A percentile compares a stretch with the other conserved stretches of the same genome.
These are phyloP conservation scores for Mycothermus thermophilus DNA, from an alignment of 495 filamentous ascomycete genomes.

Conservation along the genomic window DNA sequence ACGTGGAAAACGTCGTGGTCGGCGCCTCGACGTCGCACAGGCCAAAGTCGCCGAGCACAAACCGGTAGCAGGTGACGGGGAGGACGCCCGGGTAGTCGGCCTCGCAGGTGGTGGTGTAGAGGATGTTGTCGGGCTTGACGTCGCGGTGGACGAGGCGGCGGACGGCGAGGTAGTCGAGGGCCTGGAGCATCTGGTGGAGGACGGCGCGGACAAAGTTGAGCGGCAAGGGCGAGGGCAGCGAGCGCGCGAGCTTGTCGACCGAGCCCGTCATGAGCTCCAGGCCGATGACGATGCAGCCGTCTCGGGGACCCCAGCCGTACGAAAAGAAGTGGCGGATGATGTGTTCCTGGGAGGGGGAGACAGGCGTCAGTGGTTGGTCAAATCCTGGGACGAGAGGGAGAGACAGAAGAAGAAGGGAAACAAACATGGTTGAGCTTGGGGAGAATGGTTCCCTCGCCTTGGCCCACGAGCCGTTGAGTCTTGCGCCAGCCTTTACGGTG, in stretches of 20 bases:
- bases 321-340: neutral
- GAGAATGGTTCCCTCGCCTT: neutral
- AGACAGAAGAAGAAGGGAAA: neutral
- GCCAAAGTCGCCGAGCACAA: slow-evolving; percentile 5
- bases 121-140: slow-evolving; percentile 8
- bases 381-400: too few relatives aligned
- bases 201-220: neutral
- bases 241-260: neutral
- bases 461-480: too few relatives aligned
- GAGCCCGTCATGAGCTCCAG: slow-evolving; percentile 3
- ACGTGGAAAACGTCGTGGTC: too few relatives aligned
- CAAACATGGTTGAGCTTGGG: slow-evolving; percentile 2
- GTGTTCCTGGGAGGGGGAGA: neutral
- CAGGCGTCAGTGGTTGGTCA: neutral
- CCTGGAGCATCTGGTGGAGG: slow-evolving; percentile 5
- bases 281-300: slow-evolving; percentile 1
- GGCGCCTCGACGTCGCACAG: neutral
- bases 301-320: neutral
- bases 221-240: neutral
- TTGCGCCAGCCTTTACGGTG: too few relatives aligned
- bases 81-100: neutral
- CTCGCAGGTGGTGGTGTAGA: slow-evolving; percentile 1
- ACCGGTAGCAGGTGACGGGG: neutral
- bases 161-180: slow-evolving; percentile 2
- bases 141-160: slow-evolving; percentile 4